Base-by-base conservation (phyloP, 1,139 yeast species). In the Taphrina sp. region DNA sequence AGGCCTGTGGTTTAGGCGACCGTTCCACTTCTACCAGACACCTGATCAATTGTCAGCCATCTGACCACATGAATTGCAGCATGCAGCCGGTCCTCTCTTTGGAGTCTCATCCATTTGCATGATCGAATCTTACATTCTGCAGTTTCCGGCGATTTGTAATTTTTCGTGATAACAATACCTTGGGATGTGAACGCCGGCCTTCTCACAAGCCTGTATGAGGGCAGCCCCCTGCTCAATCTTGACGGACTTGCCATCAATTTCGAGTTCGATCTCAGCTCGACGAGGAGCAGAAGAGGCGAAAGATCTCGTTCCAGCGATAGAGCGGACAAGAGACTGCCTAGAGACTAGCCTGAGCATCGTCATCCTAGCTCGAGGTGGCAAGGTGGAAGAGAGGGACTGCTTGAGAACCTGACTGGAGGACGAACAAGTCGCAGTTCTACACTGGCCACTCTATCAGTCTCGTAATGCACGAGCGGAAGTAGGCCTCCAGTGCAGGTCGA, bases 161-260 rank as follows among this genome's bases (percentile, higher is more conserved):
- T 87, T 86, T 66, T 87, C 95, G 71, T 87, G 95, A 75, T 85
- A 87, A 73, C 95, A 87, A 75, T 87, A 87, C 65, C 95, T 80
- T 45, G 95, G 95, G 54, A 87, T 83, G 55, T 83, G 77, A 44
- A 86, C 92, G 55, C 95, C 95, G 24, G 95, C 95, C 72, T 83
- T 83, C 68, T 87, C 95, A 62, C 94, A 89, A 45, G 95, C 95
- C 73, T 87, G 95, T 67, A 87, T 86, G 61, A 87, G 82, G 17
- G 95, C 85, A 39, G 95, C 79, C 3, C 95, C 95, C 47, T 90
- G 92, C 71, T 86, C 95, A 62, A 87, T 82, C 60, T 79, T 75
- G 52, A 87, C 92, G 58, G 80, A 77, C 63, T 79, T 79, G 54
- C 95, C 95, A 70, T 87, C 95, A 58, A 87, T 75, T 41, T 88